Base-by-base conservation (phyloP, 2,329 filamentous ascomycete genomes). In the Aureobasidium sp. region DNA sequence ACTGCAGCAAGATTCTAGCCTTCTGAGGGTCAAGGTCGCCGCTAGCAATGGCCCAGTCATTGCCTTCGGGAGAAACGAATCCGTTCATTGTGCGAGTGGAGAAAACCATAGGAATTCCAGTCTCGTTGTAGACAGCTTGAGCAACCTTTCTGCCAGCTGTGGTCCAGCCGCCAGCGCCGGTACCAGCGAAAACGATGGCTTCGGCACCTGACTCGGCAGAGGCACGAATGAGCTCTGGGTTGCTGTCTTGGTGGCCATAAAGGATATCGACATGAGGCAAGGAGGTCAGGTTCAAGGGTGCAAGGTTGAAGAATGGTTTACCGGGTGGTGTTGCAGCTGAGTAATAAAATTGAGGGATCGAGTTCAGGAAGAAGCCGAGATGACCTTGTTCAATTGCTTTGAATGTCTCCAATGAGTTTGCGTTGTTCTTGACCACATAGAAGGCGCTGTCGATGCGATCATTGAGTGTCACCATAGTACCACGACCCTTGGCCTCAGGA, bases 391-490 rank as follows among this genome's bases (percentile, higher is more conserved):
- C 84, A 15, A 74, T 74, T 1, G 80, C 77, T 68, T 78, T 80
- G 77, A 87, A 87, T 8, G 84, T 84, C 67, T 87, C 84, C 53
- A 86, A 75, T 1, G 80, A 77, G 72, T 87, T 86, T 54, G 84
- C 83, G 66, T 86, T 82, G 36, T 79, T 83, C 73, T 87, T 87
- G 58, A 81, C 82, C 4, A 76, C 81, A 71, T 82, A 86, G 67
- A 79, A 85, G 25, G 83, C 80, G 21, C 74, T 78, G 5, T 78
- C 78, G 66, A 86, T 86, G 61, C 83, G 80, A 70, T 86, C 84
- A 68, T 86, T 86, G 61, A 87, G 72, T 2, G 82, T 81, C 25
- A 86, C 77, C 78, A 87, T 81, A 15, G 81, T 77, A 42, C 84
- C 85, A 1, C 85, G 76, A 57, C 78, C 74, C 9, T 67, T 69